A percentile compares a stretch with the other conserved stretches of the same genome.
Conservation (phyloP, 2,329 filamentous ascomycete species). For the Colletotrichum sp. region DNA sequence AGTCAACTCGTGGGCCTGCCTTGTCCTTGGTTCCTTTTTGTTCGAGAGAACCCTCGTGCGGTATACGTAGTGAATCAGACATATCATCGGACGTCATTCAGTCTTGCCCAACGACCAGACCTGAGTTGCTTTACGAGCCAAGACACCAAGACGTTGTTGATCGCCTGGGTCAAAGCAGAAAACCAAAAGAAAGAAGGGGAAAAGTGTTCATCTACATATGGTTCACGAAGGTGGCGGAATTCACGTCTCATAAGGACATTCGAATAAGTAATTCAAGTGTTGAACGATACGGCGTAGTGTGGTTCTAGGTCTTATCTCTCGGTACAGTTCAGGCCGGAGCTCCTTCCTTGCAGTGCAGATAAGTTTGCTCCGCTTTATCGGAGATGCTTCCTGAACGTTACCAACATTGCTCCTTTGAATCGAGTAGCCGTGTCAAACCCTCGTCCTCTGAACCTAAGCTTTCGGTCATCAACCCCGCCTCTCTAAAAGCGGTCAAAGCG, state of each 20-base stretch:
- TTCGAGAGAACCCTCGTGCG: not conserved
- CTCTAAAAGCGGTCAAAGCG: not conserved
- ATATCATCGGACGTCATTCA: not conserved
- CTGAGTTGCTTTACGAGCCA: not conserved
- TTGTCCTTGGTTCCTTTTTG: not conserved
- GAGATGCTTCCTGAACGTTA: not conserved
- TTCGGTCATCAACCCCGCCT: not conserved
- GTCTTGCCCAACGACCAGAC: not conserved
- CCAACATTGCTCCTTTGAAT: not conserved
- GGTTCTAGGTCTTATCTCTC: not conserved
- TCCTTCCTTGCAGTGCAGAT: not conserved
- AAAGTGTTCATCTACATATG: not conserved
- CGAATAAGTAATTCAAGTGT: not conserved
- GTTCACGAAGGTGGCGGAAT: not conserved
- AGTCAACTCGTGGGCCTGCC: not conserved
- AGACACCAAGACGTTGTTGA: not conserved
- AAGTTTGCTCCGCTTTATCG: not conserved
- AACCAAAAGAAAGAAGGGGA: not conserved
- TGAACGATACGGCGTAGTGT: not conserved
- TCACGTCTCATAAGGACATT: not conserved
- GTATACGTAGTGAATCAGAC: not conserved
- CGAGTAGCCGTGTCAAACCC: not conserved
- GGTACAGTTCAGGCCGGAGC: not conserved
- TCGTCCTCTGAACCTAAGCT: not conserved
- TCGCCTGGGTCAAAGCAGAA: not conserved